Conservation (phyloP, 108 stramenopile species). For the Cyclostephanos tholiformis region DNA sequence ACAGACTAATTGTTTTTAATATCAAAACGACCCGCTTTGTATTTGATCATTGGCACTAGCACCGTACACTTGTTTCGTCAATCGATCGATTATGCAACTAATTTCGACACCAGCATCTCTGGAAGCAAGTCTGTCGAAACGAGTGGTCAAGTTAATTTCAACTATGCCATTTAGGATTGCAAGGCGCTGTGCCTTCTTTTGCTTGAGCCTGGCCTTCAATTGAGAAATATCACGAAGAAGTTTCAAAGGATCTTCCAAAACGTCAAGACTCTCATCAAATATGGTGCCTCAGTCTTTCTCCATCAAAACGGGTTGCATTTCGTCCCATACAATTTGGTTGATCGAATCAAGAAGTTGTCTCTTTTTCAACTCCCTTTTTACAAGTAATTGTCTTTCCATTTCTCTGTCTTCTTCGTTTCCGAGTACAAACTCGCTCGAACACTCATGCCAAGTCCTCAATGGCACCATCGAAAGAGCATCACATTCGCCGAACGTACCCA, state of each 20-base stretch:
- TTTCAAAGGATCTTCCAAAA: slow-evolving; percentile 31
- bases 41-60: slow-evolving; percentile 12
- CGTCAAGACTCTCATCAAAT: slow-evolving; percentile 11
- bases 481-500: slow-evolving; percentile 15
- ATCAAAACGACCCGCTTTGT: too few species aligned
- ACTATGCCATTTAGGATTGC: slow-evolving; percentile 46
- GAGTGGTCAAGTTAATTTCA: slow-evolving; percentile 33
- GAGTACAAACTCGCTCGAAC: background rate
- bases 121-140: slow-evolving; percentile 27
- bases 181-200: slow-evolving; percentile 23
- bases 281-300: slow-evolving; percentile 17
- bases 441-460: slow-evolving; percentile 13
- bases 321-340: slow-evolving; percentile 14
- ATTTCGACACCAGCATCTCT: slow-evolving; percentile 21
- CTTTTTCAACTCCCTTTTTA: slow-evolving; percentile 25
- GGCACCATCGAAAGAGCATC: slow-evolving; percentile 20
- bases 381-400: slow-evolving; percentile 11
- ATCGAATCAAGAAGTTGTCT: slow-evolving; percentile 29
- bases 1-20: too few species aligned
- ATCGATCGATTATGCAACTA: slow-evolving; percentile 27
- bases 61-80: slow-evolving; percentile 29
- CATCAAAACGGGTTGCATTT: slow-evolving; percentile 5
- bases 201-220: slow-evolving; percentile 42
- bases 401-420: slow-evolving; percentile 35
- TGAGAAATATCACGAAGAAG: slow-evolving; percentile 26